phyloP scores from a whole-genome alignment of 495 filamentous ascomycete genomes.

The Bacidia gigantensis region DNA sequence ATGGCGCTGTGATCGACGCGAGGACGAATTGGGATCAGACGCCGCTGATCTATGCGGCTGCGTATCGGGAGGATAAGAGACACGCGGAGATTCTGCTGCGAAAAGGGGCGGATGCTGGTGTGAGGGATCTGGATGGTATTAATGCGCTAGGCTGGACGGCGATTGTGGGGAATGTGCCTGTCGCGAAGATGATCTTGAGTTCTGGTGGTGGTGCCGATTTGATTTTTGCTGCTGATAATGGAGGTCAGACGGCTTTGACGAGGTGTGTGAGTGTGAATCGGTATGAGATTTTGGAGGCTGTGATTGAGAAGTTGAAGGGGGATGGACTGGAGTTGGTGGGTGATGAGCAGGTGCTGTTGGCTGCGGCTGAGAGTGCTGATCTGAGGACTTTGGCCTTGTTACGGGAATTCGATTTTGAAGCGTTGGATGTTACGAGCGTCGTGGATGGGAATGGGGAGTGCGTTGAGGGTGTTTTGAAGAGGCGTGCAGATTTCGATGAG shows the following conservation, averaged over 20 bases:
- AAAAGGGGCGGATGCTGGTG: background rate
- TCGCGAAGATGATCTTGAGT: background rate
- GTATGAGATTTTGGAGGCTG: background rate
- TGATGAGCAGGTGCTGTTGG: background rate
- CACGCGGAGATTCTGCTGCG: background rate
- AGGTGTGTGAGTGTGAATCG: background rate
- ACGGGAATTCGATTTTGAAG: background rate
- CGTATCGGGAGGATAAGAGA: background rate
- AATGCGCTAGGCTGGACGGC: background rate
- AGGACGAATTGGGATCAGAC: conserved; percentile 1
- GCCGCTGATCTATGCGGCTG: background rate
- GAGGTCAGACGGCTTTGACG: background rate
- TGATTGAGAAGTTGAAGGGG: background rate
- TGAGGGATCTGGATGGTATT: background rate
- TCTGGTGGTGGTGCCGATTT: too few species aligned
- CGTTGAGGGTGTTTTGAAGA: background rate
- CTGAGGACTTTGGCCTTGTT: background rate
- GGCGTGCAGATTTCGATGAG: background rate
- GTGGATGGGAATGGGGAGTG: background rate
- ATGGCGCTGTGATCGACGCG: background rate
- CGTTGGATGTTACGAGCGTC: background rate
- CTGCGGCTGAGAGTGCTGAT: background rate
- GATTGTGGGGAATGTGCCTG: background rate
- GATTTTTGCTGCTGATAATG: background rate
- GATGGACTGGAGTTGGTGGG: background rate